These are phyloP conservation scores for Aspergillus coremiiformis DNA, from an alignment of 495 filamentous ascomycete genomes.

Conservation along the genomic window DNA sequence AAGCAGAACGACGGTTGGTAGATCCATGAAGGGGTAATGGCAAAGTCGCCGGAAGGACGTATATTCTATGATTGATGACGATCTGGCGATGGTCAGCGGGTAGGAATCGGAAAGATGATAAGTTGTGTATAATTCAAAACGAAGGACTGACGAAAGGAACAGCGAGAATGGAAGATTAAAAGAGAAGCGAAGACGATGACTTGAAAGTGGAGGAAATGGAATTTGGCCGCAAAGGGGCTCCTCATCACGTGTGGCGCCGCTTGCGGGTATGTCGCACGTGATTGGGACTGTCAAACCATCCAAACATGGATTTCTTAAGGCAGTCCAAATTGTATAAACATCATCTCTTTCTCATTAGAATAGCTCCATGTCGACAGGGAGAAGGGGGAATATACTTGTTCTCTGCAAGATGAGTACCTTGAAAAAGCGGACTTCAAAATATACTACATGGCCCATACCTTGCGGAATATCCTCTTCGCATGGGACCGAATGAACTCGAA, in stretches of 20 bases:
- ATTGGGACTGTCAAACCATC: not conserved
- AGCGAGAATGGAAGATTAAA: not conserved
- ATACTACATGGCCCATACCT: too few relatives aligned
- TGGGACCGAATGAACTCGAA: too few relatives aligned
- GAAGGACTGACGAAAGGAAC: not conserved
- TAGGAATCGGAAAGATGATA: not conserved
- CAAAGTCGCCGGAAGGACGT: not conserved
- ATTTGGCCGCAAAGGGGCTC: conserved; percentile 12
- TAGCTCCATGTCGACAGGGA: not conserved
- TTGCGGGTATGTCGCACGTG: not conserved
- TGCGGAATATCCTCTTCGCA: too few relatives aligned
- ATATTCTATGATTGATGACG: not conserved
- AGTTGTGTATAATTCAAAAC: not conserved
- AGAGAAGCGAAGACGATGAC: not conserved
- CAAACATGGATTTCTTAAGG: not conserved
- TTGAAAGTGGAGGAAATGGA: not conserved
- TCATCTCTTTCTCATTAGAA: not conserved
- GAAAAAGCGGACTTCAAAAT: too few relatives aligned
- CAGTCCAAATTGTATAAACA: too few relatives aligned
- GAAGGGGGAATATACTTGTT: too few relatives aligned
- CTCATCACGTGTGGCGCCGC: conserved; percentile 10
- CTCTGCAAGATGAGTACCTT: too few relatives aligned
- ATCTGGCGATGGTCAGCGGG: not conserved
- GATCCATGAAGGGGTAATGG: conserved; percentile 1
- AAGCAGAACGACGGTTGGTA: not conserved